Conservation (phyloP, 129 eudicot species). For the Saposhnikovia divaricata region DNA sequence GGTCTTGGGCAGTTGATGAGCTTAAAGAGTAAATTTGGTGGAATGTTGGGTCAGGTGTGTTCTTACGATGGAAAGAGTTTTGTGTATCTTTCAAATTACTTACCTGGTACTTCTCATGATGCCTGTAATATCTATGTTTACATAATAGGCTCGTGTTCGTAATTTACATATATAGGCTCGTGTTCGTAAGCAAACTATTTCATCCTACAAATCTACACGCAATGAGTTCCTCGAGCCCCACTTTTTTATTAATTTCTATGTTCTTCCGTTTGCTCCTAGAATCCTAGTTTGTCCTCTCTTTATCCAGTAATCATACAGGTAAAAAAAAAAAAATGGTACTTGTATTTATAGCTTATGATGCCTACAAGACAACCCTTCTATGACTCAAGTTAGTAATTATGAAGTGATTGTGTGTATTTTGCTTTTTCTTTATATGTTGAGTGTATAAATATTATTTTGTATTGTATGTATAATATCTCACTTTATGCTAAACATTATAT, state of each 20-base stretch:
- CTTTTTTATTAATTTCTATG: background rate
- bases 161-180: background rate
- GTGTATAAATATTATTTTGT: background rate
- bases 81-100: background rate
- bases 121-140: background rate
- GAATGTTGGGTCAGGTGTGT: conserved; percentile 85
- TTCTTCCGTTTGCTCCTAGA: background rate
- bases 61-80: background rate
- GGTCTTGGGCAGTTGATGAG: conserved; percentile 85
- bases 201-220: background rate
- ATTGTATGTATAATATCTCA: background rate
- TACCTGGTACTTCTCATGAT: background rate
- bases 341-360: background rate
- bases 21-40: conserved; percentile 87
- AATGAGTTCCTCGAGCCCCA: background rate
- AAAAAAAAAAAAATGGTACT: too few species aligned
- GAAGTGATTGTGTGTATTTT: background rate
- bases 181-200: background rate
- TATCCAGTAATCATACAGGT: background rate
- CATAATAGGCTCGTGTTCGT: background rate
- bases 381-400: background rate
- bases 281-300: background rate
- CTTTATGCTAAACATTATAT: conserved; percentile 6
- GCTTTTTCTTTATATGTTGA: background rate
- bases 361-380: background rate